Evolutionary conservation across 2,329 filamentous ascomycete species (phyloP).

Genomic region (Graphiopsis chlorocephala): DNA sequence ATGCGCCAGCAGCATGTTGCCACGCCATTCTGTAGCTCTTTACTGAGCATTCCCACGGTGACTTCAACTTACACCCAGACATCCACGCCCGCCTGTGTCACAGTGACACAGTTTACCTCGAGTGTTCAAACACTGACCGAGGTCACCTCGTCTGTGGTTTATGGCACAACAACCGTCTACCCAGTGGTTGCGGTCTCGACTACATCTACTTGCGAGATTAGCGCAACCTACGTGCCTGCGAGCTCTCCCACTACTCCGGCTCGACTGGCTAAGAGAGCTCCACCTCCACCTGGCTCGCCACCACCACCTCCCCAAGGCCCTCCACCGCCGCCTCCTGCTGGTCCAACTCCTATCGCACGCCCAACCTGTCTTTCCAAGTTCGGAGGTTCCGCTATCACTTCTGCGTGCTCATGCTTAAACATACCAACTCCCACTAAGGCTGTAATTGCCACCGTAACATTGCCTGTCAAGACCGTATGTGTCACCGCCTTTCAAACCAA

Average conservation of each 20-base stretch:
- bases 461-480: constrained; percentile 5
- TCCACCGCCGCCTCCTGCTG: neutral
- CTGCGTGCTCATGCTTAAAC: constrained; percentile 16
- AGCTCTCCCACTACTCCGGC: neutral
- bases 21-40: constrained; percentile 9
- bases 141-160: neutral
- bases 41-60: neutral
- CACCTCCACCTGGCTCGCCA: neutral
- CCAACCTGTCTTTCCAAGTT: constrained; percentile 11
- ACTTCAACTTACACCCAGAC: constrained; percentile 1
- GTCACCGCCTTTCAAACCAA: neutral
- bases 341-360: constrained; percentile 2
- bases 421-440: constrained; percentile 15
- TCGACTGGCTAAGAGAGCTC: neutral
- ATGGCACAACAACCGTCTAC: constrained; percentile 9
- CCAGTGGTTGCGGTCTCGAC: constrained; percentile 6
- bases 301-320: neutral
- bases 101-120: constrained; percentile 1
- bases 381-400: constrained; percentile 1
- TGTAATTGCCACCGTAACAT: neutral
- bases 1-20: constrained; percentile 10
- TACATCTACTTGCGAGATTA: constrained; percentile 5
- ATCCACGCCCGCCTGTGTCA: constrained; percentile 3
- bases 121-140: constrained; percentile 1
- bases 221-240: constrained; percentile 3